Base-by-base conservation (phyloP, 257 asterid genomes). In the Avicennia marina region DNA sequence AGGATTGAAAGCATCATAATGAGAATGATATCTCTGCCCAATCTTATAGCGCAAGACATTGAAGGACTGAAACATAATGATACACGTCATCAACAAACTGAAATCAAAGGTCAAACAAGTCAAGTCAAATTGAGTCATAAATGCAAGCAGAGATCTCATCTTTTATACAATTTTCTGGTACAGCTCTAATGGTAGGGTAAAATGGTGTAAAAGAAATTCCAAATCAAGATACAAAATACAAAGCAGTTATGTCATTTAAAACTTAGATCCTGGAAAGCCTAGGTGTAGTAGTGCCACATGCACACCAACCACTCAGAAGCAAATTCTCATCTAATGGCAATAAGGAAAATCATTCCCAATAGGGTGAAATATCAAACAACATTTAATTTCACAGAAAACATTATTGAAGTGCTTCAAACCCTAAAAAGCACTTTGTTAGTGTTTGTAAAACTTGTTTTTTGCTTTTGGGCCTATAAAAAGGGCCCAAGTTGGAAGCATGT, bases 1-100 rank as follows among this genome's bases (percentile, higher is more conserved):
- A 68, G 97, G 95, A 71, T 73, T 78, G 72, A 88, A 86, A 31
- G 98, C 91, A 73, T 91, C 98, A 55, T 81, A 91, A 70, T 91
- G 98, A 41, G 97, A 80, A 44, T 74, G 82, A 64, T 88, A 91
- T 56, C 89, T 77, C 77, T 91, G 97, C 17, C 95, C 97, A 60
- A 83, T 77, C 86, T 81, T 94, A 36, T 91, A 91, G 11, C 95
- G 87, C 71, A 91, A 68, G 61, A 91, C 78, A 71, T 91, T 91
- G 78, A 85, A 91, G 50, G 89, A 74, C 98, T 91, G 93, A 68
- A 83, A 81, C 62, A 70, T 18, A 8, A 67, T 47, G 53, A 60
- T 49, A 52, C 43, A 39, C 50, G 56, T 63, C 40, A 56, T 53
- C 41, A 71, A 47, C 53, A 53, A 45, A 60, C 52, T 41, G 54